Base-by-base conservation (phyloP, 1,284 basidiomycete genomes). In the Tremellales sp. region DNA sequence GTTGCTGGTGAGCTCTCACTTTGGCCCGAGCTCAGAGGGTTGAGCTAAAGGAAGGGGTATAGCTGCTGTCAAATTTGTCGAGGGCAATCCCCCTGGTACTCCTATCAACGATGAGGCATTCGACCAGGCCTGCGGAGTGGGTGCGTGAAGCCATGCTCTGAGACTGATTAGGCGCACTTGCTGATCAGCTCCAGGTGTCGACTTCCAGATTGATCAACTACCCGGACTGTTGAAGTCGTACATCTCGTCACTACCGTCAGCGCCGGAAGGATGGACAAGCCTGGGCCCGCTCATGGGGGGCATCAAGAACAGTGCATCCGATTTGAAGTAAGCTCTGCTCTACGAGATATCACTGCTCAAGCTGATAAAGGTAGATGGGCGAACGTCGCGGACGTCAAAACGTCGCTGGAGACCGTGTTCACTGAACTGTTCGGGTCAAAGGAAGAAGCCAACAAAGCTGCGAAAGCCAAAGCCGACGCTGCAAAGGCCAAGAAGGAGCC, bases 301-400 rank as follows among this genome's bases (percentile, higher is more conserved):
- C 2, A 78, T 91, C 51, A 90, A 86, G 75, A 65, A 40, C 44
- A 76, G 72, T 46, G 77, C 79, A 0, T 80, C 85, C 13, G 81
- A 83, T 40, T 74, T 96, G 41, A 67, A 65, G 68, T 72, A 42
- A 51, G 67, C 53, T 10, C 11, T 8, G 11, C 21, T 37, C 25
- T 29, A 7, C 36, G 44, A 15, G 17, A 2, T n/a, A 22, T 21
- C 23, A 26, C 22, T 22, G 36, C 22, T n/a, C 22, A 17, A 19
- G 13, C 40, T 31, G 6, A 23, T 22, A 27, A 43, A 65, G 51
- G 10, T 31, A 84, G 88, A 56, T 98, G 94, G 94, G 93, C 89
- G 4, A 87, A 80, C 65, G 83, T 89, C 0, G 79, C 90, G 4
- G 93, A 97, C 44, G 78, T 97, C 52, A 97, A 97, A 78, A 85